Evolutionary conservation across 2,329 filamentous ascomycete species (phyloP), one percentile per base, ranked within the genome.

Genomic region (Orbilia ellipsospora): DNA sequence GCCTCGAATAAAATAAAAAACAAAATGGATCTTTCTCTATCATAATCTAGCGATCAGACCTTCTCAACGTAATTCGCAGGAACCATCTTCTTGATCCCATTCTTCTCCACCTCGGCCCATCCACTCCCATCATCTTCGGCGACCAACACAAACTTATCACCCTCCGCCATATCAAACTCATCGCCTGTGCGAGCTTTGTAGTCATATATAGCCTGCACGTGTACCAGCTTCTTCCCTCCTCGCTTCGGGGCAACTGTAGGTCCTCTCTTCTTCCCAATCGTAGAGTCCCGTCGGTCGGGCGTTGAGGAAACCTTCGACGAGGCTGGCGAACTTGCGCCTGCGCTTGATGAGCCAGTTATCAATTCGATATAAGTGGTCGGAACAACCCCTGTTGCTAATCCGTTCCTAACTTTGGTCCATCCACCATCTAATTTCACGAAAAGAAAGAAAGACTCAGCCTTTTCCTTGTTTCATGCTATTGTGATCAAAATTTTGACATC

Each of bases 51-150:
- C 18, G 31, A 44, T 65, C 52, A 91, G 60, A 92, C 88, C 80
- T 90, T 88, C 83, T 93, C 91, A 73, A 98, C 88, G 84, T 98
- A 99, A 82, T 93, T 96, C 44, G 94, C 94, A 54, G 95, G 95
- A 64, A 99, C 95, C 82, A 93, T 97, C 81, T 90, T 94, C 57
- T 90, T 92, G 48, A 89, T 85, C 0, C 94, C 94, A 16, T 92
- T 93, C 82, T 92, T 93, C 84, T 98, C 95, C 16, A 99, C 95
- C 84, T 98, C 95, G 28, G 90, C 92, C 95, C 95, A 99, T 0
- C 95, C 95, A 84, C 98, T 95, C 0, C 95, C 95, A 0, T 90
- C 87, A 81, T 98, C 94, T 68, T 92, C 90, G 80, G 90, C 93
- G 76, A 97, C 89, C 36, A 99, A 85, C 45, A 99, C 93, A 80